phyloP scores from a whole-genome alignment of 2,329 filamentous ascomycete genomes.

The Bimuria novae-zelandiae region DNA sequence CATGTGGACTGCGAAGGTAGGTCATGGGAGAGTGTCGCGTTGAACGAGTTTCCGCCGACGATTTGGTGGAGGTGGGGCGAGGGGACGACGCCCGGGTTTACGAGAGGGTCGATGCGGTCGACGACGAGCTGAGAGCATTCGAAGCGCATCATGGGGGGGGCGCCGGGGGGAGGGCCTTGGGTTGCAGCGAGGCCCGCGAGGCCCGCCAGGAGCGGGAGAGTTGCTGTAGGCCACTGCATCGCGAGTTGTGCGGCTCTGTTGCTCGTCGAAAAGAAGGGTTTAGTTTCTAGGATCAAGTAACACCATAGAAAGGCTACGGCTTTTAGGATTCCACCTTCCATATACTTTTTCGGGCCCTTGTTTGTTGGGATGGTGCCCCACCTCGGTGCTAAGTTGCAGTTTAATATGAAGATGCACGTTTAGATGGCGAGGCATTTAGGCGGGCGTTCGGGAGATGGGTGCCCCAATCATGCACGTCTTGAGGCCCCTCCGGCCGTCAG shows the following conservation, averaged over 20 bases:
- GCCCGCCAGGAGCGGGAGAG: neutral
- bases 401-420: constrained; percentile 8
- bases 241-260: neutral
- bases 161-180: neutral
- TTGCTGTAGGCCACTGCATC: neutral
- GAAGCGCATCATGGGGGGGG: constrained; percentile 26
- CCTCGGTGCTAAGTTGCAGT: neutral
- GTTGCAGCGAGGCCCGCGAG: neutral
- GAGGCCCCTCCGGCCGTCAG: neutral
- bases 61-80: constrained; percentile 32
- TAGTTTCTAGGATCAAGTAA: neutral
- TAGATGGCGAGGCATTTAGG: constrained; percentile 7
- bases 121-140: constrained; percentile 33
- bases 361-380: constrained; percentile 9
- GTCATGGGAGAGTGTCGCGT: constrained; percentile 28
- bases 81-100: constrained; percentile 26
- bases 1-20: constrained; percentile 28
- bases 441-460: constrained; percentile 5
- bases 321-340: neutral
- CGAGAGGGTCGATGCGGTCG: constrained; percentile 34
- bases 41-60: constrained; percentile 35
- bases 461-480: neutral
- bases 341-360: neutral
- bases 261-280: too few species aligned
- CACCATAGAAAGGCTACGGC: neutral